Evolutionary conservation across 768 basidiomycete genomes (phyloP), one percentile per base, ranked within the genome.

Genomic region (Cystobasidium ongulense): DNA sequence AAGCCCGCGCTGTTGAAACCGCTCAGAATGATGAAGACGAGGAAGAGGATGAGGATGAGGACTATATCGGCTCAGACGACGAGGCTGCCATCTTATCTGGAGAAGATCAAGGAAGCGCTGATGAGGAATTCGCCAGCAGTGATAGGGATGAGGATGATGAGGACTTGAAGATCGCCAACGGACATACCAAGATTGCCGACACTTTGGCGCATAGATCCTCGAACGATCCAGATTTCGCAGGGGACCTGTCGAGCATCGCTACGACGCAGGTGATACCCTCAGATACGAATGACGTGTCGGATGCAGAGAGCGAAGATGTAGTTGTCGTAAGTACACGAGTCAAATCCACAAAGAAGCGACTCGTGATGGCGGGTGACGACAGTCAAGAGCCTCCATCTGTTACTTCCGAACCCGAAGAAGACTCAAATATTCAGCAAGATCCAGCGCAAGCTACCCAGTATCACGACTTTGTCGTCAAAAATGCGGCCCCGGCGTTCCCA

Each of bases 31-130:
- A 67, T 39, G 65, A 52, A 7, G 65, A 39, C 31, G 63, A 25
- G 41, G 64, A 66, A 17, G 64, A 67, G 15, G 65, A 67, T 13
- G 63, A 39, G 8, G 65, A 67, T 31, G 65, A 52, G 23, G 65
- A 67, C 27, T 67, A 67, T 52, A 31, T 67, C 33, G 65, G 65
- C 29, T 67, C 65, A 5, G 65, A 43, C 21, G 65, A 52, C 7
- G 65, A 67, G 27, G 57, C n/a, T n/a, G n/a, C 46, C 10, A 50
- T 50, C 18, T n/a, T 50, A 17, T 50, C 46, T 3, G 46, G 46
- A 17, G 46, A 50, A 21, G 25, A 64, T n/a, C 7, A 15, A 17
- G 25, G 31, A 17, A 39, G 18, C 23, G 65, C 39, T 18, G 65
- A 67, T 15, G 43, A 46, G 36, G 43, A 64, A 50, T 67, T 13